These are phyloP conservation scores for Cryptococcus floricola DNA, from an alignment of 1,284 basidiomycete genomes.

Conservation along the genomic window DNA sequence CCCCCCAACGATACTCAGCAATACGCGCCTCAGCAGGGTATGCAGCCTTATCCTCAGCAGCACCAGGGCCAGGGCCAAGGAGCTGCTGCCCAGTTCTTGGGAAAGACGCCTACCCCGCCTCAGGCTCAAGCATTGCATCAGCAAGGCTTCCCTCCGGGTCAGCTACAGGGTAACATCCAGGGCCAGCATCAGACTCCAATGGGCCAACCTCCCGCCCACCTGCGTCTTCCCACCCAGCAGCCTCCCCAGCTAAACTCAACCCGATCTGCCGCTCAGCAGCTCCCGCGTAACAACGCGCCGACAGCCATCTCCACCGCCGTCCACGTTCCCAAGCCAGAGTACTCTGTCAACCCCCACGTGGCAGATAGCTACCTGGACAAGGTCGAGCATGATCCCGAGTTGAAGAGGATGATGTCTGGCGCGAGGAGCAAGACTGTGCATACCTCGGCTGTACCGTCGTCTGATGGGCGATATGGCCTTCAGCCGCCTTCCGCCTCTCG, in stretches of 20 bases:
- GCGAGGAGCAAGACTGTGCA: slow-evolving; percentile 28
- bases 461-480: not conserved
- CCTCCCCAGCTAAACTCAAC: slow-evolving; percentile 1
- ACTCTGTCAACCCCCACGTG: slow-evolving; percentile 10
- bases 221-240: not conserved
- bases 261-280: not conserved
- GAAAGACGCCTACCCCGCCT: slow-evolving; percentile 3
- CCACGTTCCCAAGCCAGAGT: slow-evolving; percentile 6
- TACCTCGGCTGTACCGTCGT: slow-evolving; percentile 13
- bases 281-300: not conserved
- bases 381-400: slow-evolving; percentile 32
- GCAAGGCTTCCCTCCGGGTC: not conserved
- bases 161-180: not conserved
- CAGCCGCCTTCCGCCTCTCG: slow-evolving; percentile 1
- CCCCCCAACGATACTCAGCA: not conserved
- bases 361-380: slow-evolving; percentile 41
- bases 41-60: not conserved
- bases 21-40: not conserved
- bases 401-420: slow-evolving; percentile 34
- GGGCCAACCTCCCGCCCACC: slow-evolving; percentile 4
- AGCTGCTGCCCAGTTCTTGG: not conserved
- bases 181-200: not conserved
- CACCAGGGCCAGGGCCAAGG: slow-evolving; percentile 3
- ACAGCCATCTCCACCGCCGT: slow-evolving; percentile 8
- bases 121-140: slow-evolving; percentile 4